Evolutionary conservation across 2,329 filamentous ascomycete genomes (phyloP), one percentile per base, ranked within the genome.

Genomic region (Alternaria brassicae): DNA sequence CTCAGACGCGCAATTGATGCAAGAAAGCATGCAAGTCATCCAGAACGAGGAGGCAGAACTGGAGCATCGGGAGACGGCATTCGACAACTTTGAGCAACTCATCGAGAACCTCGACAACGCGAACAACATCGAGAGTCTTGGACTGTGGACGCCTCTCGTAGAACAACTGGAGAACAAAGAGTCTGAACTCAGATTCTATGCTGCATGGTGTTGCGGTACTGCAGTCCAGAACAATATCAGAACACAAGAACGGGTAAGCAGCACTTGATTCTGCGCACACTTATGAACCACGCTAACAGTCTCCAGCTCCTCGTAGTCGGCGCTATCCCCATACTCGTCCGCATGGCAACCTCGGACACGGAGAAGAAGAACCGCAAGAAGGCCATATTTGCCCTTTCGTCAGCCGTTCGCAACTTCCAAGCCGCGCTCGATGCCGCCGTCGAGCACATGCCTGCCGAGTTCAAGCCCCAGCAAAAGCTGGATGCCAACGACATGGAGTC

Each of bases 211-310:
- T 81, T 82, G 95, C 58, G 92, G 92, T 50, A 97, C 93, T 6
- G 94, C 95, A 9, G 95, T 99, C 60, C 93, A 98, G 84, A 99
- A 99, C 81, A 98, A 99, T 78, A 85, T 86, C 68, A 90, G 89
- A 75, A 89, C 87, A 50, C 95, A 99, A 81, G 91, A 95, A 80
- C 87, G 86, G 72, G 83, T 84, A 77, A 69, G 81, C 70, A 15
- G 7, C 17, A 48, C 8, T 42, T 13, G 17, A n/a, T 10, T 10
- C 17, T 19, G 8, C 32, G 36, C 39, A 12, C 39, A 12, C 23
- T 44, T 7, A 25, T 2, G n/a, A 12, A 48, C 13, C 25, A 49
- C 49, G 6, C 66, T 72, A 42, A 77, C 61, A 40, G 25, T 17
- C 2, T 25, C 7, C 60, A 85, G 81, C 77, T 88, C 19, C 75